Evolutionary conservation across 2,329 filamentous ascomycete genomes (phyloP).

Genomic region (Fusarium pseudoanthophilum): DNA sequence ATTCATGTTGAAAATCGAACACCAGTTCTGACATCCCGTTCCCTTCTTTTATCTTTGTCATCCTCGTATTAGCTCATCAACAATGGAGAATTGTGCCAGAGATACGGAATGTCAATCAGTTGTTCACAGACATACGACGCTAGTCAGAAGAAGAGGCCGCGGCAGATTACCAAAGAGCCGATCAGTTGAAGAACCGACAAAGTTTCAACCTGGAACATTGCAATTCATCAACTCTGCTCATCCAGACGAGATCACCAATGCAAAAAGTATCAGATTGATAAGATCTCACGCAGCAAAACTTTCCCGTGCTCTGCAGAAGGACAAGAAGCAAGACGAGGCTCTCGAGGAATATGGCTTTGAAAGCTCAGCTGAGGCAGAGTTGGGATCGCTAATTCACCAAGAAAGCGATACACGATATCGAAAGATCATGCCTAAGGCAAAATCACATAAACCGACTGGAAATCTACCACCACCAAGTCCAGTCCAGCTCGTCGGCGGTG

Average conservation of each 20-base stretch:
- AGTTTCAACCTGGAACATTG: background rate
- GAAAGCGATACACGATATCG: background rate
- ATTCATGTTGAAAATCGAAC: background rate
- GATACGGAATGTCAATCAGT: background rate
- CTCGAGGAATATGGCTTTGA: background rate
- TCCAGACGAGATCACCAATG: background rate
- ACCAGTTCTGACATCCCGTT: background rate
- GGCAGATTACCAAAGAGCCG: background rate
- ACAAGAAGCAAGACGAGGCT: background rate
- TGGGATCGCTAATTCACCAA: too few relatives aligned
- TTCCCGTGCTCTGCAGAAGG: background rate
- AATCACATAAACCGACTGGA: background rate
- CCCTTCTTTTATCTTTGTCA: background rate
- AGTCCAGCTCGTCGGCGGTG: background rate
- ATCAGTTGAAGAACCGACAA: background rate
- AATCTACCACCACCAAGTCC: background rate
- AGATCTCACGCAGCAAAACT: slow-evolving; percentile 12
- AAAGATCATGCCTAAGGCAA: background rate
- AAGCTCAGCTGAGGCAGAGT: background rate
- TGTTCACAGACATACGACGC: background rate
- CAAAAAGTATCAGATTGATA: slow-evolving; percentile 2
- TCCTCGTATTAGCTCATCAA: background rate
- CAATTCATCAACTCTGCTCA: slow-evolving; percentile 17
- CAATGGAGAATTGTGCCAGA: background rate
- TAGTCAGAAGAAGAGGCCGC: background rate